Evolutionary conservation across 2,329 filamentous ascomycete species (phyloP).

Genomic region (Neopestalotiopsis sp.): DNA sequence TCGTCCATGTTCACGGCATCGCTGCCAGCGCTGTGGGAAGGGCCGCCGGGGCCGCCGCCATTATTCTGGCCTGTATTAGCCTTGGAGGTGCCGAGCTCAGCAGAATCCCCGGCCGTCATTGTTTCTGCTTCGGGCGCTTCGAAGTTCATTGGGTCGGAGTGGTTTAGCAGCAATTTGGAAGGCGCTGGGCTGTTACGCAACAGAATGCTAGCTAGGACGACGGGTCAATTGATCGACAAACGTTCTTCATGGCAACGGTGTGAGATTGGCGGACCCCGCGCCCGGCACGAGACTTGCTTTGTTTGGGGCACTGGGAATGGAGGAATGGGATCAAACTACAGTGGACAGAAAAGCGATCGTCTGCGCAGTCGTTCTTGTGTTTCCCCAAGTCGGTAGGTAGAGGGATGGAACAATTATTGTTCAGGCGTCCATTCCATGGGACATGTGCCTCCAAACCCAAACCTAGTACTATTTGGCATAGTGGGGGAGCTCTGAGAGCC

Average conservation of each 20-base stretch:
- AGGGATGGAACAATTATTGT: background rate
- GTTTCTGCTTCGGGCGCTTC: conserved; percentile 1
- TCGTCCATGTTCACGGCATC: conserved; percentile 1
- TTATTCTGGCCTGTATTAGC: conserved; percentile 4
- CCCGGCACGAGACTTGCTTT: background rate
- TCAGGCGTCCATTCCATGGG: background rate
- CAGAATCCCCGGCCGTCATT: conserved; percentile 2
- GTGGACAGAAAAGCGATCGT: background rate
- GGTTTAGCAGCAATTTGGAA: background rate
- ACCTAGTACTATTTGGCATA: background rate
- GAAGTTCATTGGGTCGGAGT: conserved; percentile 1
- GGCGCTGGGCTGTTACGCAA: conserved; percentile 6
- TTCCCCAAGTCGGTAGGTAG: background rate
- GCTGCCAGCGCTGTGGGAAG: background rate
- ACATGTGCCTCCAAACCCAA: background rate
- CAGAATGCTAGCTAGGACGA: background rate
- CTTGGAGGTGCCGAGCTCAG: background rate
- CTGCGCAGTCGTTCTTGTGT: background rate
- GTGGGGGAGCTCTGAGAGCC: too few relatives aligned
- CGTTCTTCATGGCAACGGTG: background rate
- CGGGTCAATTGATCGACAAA: background rate
- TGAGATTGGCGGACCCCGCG: background rate
- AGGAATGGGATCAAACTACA: background rate
- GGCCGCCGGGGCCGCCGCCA: background rate
- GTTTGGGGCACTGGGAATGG: background rate